Base-by-base conservation (phyloP, 208 protist species). In the Naegleria fowleri region DNA sequence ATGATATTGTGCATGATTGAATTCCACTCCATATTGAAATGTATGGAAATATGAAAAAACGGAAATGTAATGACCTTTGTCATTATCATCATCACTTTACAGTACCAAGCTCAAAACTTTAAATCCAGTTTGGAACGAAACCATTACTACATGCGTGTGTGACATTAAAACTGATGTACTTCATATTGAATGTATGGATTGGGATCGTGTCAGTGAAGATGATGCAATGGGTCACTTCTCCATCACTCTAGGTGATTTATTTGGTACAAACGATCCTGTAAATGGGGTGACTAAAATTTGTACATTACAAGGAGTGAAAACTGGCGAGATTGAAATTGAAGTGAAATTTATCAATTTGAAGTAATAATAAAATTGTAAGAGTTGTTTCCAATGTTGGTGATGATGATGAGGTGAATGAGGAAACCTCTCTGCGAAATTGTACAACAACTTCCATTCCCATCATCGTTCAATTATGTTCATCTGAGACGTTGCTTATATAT, bases 51-150 rank as follows among this genome's bases (percentile, higher is more conserved):
- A n/a, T n/a, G n/a, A n/a, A n/a, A n/a, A n/a, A n/a, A n/a, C n/a
- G n/a, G n/a, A n/a, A n/a, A n/a, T n/a, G n/a, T n/a, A n/a, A n/a
- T n/a, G n/a, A n/a, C n/a, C n/a, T n/a, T n/a, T n/a, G n/a, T n/a
- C n/a, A n/a, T n/a, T n/a, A n/a, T n/a, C n/a, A n/a, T n/a, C n/a
- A n/a, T n/a, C n/a, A n/a, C n/a, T n/a, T n/a, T n/a, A n/a, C 43
- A 48, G 43, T 29, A 67, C 55, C 55, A 67, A 87, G n/a, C n/a
- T n/a, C 25, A 88, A 88, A 88, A 88, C 85, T 41, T 39, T 88
- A 3, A 88, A 88, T 88, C 85, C 85, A 67, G 48, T 41, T 9
- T 88, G 85, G 85, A 88, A 88, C 67, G 33, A 88, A 67, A 40
- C 25, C 55, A 40, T 88, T 1, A 87, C 36, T 3, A 36, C 33